Base-by-base conservation (phyloP, 208 protist genomes). In the Crithidia brevicula region DNA sequence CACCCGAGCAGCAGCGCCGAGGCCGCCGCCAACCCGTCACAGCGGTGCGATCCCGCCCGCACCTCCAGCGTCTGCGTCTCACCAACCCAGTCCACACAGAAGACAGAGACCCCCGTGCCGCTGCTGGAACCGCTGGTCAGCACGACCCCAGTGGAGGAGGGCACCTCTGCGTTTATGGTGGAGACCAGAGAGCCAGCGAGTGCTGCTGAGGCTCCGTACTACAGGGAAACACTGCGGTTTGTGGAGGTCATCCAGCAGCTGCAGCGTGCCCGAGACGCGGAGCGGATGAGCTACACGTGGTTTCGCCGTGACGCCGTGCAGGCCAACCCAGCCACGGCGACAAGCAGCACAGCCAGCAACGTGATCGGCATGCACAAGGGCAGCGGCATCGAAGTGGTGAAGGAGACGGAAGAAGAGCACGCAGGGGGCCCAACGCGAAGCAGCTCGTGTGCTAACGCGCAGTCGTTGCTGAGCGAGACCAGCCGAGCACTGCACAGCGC, bases 181-280 rank as follows among this genome's bases (percentile, higher is more conserved):
- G n/a, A 2, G 9, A 20, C 11, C 9, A 27, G 20, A 28, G 10
- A 20, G 46, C 10, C 10, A 36, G 40, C 11, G 6, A 40, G 11
- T 31, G 13, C 42, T 6, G 30, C 27, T 9, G 9, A 16, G 22
- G 31, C 11, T 42, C 60, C 50, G 6, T 4, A 56, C n/a, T 62
- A 64, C 34, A 27, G 27, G 9, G 69, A 75, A 27, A 66, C 70
- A 7, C 22, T 59, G 33, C 69, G 70, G 49, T 76, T 70, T 51
- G 54, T 76, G 34, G 18, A 59, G 4, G 23, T 51, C 20, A 70
- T 76, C 38, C 70, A 52, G 27, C 53, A 60, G 33, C 52, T 76
- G 11, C 61, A 76, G 10, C 36, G 51, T 6, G 54, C 23, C 0
- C 60, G 70, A 1, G 28, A 51, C 2, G 40, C 62, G 18, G 62